Evolutionary conservation across 148 eudicot species (phyloP).

Genomic region (Rhododendron simsii): DNA sequence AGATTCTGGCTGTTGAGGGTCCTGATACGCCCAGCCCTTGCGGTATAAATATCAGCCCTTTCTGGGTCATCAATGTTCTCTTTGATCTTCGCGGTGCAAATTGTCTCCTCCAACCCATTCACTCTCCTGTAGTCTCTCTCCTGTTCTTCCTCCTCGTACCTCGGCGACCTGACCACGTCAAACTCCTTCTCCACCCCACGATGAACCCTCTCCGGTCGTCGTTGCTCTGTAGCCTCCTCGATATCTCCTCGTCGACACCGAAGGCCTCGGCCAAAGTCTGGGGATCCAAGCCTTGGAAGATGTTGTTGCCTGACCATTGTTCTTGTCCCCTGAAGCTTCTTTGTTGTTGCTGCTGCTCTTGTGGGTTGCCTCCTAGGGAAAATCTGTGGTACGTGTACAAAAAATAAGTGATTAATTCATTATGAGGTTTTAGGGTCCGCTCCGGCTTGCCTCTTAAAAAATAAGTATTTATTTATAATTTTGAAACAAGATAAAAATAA

Average conservation of each 20-base stretch:
- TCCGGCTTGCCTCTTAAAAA: no score
- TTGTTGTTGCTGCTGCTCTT: neutral
- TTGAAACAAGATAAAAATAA: no score
- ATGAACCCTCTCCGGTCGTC: conserved; percentile 21
- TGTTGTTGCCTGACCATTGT: conserved; percentile 14
- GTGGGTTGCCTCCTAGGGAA: conserved; percentile 32
- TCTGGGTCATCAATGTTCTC: conserved; percentile 18
- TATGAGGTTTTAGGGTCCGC: no score
- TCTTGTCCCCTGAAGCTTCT: neutral
- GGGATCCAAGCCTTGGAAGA: conserved; percentile 14
- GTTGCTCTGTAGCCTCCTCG: conserved; percentile 5
- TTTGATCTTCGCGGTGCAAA: conserved; percentile 20
- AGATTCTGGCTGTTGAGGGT: conserved; percentile 18
- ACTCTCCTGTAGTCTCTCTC: neutral
- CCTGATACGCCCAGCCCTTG: conserved; percentile 11
- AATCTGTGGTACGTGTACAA: conserved; percentile 17
- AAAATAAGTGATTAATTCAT: neutral
- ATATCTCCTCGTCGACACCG: conserved; percentile 5
- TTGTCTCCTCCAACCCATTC: conserved; percentile 29
- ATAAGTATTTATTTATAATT: no score
- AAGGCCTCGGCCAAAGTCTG: conserved; percentile 16
- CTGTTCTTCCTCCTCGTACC: neutral
- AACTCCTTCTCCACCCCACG: conserved; percentile 18
- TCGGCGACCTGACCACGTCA: neutral
- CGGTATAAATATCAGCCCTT: conserved; percentile 22